Evolutionary conservation across 2,329 filamentous ascomycete species (phyloP), one percentile per base, ranked within the genome.

Genomic region (Blastomyces emzantsi): DNA sequence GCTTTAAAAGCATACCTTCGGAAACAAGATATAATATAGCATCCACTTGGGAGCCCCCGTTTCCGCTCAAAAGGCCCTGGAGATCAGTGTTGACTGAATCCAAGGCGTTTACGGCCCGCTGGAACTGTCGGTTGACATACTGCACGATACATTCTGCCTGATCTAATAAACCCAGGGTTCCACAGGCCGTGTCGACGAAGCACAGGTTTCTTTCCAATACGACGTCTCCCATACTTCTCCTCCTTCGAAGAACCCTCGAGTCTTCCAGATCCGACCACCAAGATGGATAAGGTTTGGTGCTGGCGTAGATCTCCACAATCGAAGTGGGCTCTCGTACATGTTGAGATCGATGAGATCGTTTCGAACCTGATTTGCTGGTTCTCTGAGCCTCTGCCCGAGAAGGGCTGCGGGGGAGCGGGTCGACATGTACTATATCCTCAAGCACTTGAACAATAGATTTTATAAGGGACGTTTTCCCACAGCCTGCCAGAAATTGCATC

Each of bases 361-460:
- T 62, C 19, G 33, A 45, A 51, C 68, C 68, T 56, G 66, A 51
- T 61, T 62, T 67, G 39, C 39, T 66, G n/a, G 61, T 61, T 67
- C 39, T 64, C 33, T 19, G n/a, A 62, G 52, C 19, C 33, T 66
- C 49, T 33, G 13, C 4, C 47, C 63, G 62, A 4, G 71, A 63
- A 11, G 62, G 58, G 63, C 56, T 67, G 28, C 66, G 61, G 30
- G 75, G 73, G 39, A 80, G 73, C 2, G 88, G 83, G 72, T 97
- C 93, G 62, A 96, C 87, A 73, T 99, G 93, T 1, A 97, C 93
- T 66, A 99, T 96, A 71, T 97, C 90, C 71, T 92, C 86, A 73
- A 91, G 96, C 3, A 80, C 82, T 72, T 96, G 91, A 19, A 95
- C 87, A 56, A 99, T 90, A 1, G 91, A 90, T 72, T 89, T 90